These are phyloP conservation scores for Tremella mesenterica DNA, from an alignment of 768 basidiomycete species.

Conservation along the genomic window DNA sequence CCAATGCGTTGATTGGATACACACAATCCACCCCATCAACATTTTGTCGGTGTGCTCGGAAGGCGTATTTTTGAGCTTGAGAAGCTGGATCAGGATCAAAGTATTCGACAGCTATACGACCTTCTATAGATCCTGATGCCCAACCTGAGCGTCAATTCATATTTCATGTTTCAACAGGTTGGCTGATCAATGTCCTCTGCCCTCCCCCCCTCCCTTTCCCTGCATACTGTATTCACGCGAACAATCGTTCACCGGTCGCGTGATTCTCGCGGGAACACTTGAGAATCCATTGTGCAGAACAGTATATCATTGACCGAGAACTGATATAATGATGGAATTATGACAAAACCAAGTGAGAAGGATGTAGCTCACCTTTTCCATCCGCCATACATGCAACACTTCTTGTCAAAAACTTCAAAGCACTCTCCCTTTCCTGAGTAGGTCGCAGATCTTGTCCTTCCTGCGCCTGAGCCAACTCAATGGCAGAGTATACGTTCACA, in stretches of 20 bases:
- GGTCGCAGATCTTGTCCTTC: slow-evolving; percentile 48
- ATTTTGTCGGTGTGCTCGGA: slow-evolving; percentile 89
- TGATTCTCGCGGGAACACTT: no score
- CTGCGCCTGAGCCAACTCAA: slow-evolving; percentile 53
- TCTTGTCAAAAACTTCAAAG: slow-evolving; percentile 89
- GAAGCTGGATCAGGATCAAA: slow-evolving; percentile 69
- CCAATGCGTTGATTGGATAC: slow-evolving; percentile 90
- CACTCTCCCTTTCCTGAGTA: slow-evolving; percentile 76
- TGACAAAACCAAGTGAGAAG: not conserved
- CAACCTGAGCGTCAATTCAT: slow-evolving; percentile 54
- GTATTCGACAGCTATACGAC: slow-evolving; percentile 93
- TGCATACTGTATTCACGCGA: not conserved
- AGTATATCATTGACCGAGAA: not conserved
- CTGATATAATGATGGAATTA: not conserved
- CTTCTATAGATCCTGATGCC: slow-evolving; percentile 87
- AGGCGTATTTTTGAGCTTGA: slow-evolving; percentile 88
- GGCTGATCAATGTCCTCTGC: no score
- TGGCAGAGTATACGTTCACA: slow-evolving; percentile 80
- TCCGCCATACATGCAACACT: slow-evolving; percentile 85
- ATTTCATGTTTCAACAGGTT: not conserved
- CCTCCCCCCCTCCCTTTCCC: not conserved
- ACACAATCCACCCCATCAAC: slow-evolving; percentile 88
- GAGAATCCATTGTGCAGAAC: no score
- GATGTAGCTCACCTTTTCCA: slow-evolving; percentile 62
- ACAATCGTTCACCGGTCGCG: no score